Conservation (phyloP, 1,139 yeast species). For the Pneumocystis oryctolagi region DNA sequence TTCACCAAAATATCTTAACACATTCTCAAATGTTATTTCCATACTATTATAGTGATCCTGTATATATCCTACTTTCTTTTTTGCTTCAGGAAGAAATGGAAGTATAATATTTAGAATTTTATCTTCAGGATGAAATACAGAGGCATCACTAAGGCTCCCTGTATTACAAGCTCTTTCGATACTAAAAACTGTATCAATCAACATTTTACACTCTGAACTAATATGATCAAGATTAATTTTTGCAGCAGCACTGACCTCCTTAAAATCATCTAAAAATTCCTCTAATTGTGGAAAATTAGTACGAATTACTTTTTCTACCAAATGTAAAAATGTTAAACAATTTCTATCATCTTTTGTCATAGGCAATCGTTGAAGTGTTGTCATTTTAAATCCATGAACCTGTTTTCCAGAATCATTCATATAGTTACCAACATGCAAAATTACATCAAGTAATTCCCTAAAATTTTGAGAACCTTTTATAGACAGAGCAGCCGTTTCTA, state of each 20-base stretch:
- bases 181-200: background rate
- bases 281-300: conserved; percentile 64
- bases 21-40: conserved; percentile 37
- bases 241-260: conserved; percentile 45
- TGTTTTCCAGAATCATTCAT: conserved; percentile 77
- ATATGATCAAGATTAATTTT: conserved; percentile 25
- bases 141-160: conserved; percentile 62
- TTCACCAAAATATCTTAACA: conserved; percentile 78
- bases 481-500: conserved; percentile 53
- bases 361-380: conserved; percentile 65
- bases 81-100: conserved; percentile 43
- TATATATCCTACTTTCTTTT: conserved; percentile 42
- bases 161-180: conserved; percentile 35
- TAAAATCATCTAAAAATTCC: conserved; percentile 61
- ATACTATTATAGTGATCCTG: conserved; percentile 44
- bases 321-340: conserved; percentile 69
- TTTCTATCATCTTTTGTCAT: conserved; percentile 76
- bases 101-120: conserved; percentile 41
- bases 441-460: conserved; percentile 53
- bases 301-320: conserved; percentile 67
- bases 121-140: conserved; percentile 65
- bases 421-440: conserved; percentile 76
- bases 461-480: conserved; percentile 52
- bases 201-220: background rate
- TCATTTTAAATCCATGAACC: conserved; percentile 71